phyloP scores from a whole-genome alignment of 345 rosid species.

The Euphorbia tirucalli region DNA sequence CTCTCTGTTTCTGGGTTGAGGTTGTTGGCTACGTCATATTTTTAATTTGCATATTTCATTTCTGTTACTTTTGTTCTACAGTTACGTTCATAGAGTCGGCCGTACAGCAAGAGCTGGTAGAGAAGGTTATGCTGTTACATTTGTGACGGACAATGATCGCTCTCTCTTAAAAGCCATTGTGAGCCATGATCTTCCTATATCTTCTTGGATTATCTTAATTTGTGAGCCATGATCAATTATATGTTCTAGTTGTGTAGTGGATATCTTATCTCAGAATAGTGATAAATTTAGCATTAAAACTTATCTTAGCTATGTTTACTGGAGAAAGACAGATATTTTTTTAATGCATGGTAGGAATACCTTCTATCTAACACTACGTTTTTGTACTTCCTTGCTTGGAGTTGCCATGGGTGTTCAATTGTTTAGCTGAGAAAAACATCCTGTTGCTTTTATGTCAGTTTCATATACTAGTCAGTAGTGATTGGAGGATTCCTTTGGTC shows the following conservation, averaged over 20 bases:
- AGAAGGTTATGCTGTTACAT: slow-evolving; percentile 95
- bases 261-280: background rate
- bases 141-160: slow-evolving; percentile 85
- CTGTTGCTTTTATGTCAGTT: no score
- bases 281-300: background rate
- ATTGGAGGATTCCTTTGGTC: background rate
- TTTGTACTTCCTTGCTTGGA: background rate
- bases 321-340: background rate
- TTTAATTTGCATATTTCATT: background rate
- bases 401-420: background rate
- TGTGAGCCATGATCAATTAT: no score
- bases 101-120: slow-evolving; percentile 99
- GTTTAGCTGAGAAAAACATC: background rate
- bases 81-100: slow-evolving; percentile 96
- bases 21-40: background rate
- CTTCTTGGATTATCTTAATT: background rate
- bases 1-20: no score
- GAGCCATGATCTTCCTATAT: slow-evolving; percentile 30
- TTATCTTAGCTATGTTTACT: background rate
- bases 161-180: slow-evolving; percentile 92
- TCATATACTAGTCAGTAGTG: background rate
- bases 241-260: background rate
- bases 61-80: slow-evolving; percentile 30
- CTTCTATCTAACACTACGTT: no score
- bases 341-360: no score